phyloP scores from a whole-genome alignment of 2,329 filamentous ascomycete genomes.

The Periconia sp. region DNA sequence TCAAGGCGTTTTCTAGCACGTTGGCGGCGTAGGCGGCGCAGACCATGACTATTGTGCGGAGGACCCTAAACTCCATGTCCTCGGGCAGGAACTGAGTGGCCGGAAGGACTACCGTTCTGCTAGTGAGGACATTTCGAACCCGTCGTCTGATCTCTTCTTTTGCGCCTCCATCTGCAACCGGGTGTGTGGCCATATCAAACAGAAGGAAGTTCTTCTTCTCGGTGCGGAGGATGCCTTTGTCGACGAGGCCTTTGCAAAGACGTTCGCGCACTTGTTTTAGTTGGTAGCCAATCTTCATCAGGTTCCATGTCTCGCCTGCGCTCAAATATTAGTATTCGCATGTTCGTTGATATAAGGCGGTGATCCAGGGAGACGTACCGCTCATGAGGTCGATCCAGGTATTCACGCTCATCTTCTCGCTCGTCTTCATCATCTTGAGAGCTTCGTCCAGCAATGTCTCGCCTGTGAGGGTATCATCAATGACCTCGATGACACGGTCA shows the following conservation, averaged over 20 bases:
- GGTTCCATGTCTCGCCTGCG: conserved; percentile 96
- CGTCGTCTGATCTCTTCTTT: conserved; percentile 96
- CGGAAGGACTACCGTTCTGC: conserved; percentile 90
- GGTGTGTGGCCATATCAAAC: conserved; percentile 99
- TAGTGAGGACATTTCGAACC: conserved; percentile 89
- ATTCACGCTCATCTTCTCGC: conserved; percentile 99
- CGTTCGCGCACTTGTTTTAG: conserved; percentile 98
- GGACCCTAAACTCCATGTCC: conserved; percentile 90
- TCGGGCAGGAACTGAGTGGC: conserved; percentile 89
- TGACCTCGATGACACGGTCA: conserved; percentile 93
- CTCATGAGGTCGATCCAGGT: conserved; percentile 99
- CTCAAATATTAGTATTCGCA: conserved; percentile 22
- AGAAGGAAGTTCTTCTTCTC: conserved; percentile 99
- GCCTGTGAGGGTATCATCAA: conserved; percentile 94
- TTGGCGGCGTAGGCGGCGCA: conserved; percentile 98
- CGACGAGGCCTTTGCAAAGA: conserved; percentile 93
- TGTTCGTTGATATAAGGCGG: conserved; percentile 6
- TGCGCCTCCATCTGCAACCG: conserved; percentile 91
- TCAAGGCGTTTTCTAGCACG: conserved; percentile 96
- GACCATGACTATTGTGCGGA: conserved; percentile 93
- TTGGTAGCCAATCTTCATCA: conserved; percentile 99
- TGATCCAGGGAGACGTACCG: conserved; percentile 65
- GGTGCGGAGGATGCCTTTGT: conserved; percentile 97
- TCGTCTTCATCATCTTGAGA: conserved; percentile 99
- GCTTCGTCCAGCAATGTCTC: conserved; percentile 97